phyloP scores from a whole-genome alignment of 1,139 yeast genomes.

The Debaryomyces nepalensis region DNA sequence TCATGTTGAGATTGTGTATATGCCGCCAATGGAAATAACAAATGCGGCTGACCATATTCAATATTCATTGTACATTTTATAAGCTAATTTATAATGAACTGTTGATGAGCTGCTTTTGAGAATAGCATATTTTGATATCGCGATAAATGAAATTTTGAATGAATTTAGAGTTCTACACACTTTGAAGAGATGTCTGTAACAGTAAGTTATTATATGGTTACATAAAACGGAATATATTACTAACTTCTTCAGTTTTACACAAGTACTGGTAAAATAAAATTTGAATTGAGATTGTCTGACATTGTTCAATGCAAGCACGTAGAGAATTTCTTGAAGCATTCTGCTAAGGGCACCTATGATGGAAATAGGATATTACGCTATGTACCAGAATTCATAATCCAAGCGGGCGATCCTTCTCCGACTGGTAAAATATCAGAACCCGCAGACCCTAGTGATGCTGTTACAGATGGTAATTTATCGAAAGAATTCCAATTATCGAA shows the following conservation, averaged over 20 bases:
- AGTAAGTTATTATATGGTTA: constrained; percentile 17
- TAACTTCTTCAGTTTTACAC: constrained; percentile 23
- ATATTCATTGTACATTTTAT: constrained; percentile 3
- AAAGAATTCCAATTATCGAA: constrained; percentile 4
- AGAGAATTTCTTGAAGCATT: constrained; percentile 43
- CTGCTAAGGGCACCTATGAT: constrained; percentile 51
- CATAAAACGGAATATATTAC: constrained; percentile 1
- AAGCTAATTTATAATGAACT: background rate
- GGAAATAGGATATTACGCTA: constrained; percentile 45
- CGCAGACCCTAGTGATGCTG: constrained; percentile 14
- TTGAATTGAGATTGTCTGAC: constrained; percentile 21
- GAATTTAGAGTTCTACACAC: background rate
- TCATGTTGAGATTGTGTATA: constrained; percentile 7
- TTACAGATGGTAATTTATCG: constrained; percentile 2
- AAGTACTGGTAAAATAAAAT: constrained; percentile 25
- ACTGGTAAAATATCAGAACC: constrained; percentile 41
- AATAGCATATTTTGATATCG: constrained; percentile 4
- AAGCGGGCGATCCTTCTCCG: constrained; percentile 56
- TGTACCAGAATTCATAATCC: constrained; percentile 50
- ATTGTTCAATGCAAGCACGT: constrained; percentile 19
- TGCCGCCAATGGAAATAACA: constrained; percentile 1
- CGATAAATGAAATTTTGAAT: constrained; percentile 1
- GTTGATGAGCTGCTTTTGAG: background rate
- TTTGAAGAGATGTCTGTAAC: constrained; percentile 22
- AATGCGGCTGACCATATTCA: constrained; percentile 4